A percentile compares a stretch with the other conserved stretches of the same genome.
Conservation (phyloP, 1,284 basidiomycete species). For the Cutaneotrichosporon curvatum region DNA sequence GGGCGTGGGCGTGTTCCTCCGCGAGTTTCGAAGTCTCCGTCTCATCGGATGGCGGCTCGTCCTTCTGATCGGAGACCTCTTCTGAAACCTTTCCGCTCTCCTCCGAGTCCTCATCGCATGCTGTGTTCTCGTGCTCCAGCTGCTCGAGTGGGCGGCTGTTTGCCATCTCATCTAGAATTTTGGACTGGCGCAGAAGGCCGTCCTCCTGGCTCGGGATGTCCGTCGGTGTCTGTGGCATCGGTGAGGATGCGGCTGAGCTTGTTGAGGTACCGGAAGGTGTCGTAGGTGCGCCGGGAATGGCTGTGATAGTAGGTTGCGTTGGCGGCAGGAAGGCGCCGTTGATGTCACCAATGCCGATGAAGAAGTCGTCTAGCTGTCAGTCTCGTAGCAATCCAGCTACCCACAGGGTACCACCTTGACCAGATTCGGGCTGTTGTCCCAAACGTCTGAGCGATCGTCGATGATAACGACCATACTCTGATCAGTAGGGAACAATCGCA, state of each 20-base stretch:
- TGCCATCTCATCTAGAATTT: slow-evolving; percentile 72
- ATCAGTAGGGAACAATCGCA: slow-evolving; percentile 88
- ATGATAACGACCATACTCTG: slow-evolving; percentile 99
- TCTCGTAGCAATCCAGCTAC: slow-evolving; percentile 36
- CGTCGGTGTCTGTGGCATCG: slow-evolving; percentile 12
- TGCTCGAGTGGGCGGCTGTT: slow-evolving; percentile 80
- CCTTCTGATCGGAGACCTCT: neutral
- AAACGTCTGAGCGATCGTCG: slow-evolving; percentile 95
- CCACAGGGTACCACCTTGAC: slow-evolving; percentile 92
- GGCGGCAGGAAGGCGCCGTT: slow-evolving; percentile 74
- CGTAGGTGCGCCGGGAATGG: slow-evolving; percentile 1
- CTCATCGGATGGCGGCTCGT: slow-evolving; percentile 10
- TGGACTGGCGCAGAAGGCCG: slow-evolving; percentile 47
- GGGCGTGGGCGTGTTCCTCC: neutral
- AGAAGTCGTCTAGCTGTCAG: slow-evolving; percentile 81
- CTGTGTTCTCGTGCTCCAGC: slow-evolving; percentile 65
- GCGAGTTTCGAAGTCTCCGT: neutral
- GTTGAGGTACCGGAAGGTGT: slow-evolving; percentile 1
- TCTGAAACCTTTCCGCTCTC: neutral
- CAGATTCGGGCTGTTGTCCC: slow-evolving; percentile 85
- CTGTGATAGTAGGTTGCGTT: slow-evolving; percentile 10
- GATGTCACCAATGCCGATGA: slow-evolving; percentile 97
- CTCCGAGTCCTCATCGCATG: slow-evolving; percentile 4
- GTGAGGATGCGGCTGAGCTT: slow-evolving; percentile 5
- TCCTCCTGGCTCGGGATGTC: slow-evolving; percentile 23